phyloP scores from a whole-genome alignment of 495 filamentous ascomycete species.

The Daldinia grandis region DNA sequence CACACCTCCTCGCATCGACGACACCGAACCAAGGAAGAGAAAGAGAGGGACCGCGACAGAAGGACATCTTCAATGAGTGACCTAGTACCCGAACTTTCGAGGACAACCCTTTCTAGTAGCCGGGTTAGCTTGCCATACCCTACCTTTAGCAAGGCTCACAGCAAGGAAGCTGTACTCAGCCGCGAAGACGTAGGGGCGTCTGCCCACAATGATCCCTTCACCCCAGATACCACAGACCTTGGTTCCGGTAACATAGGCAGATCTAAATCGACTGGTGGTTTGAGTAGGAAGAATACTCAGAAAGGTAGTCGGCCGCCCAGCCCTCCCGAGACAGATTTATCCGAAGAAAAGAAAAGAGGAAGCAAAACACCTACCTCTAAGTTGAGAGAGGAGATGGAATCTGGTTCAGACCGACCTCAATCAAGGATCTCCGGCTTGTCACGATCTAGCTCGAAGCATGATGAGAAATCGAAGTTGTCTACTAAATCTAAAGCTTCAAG shows the following conservation, averaged over 20 bases:
- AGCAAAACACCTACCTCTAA: slow-evolving; percentile 47
- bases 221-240: slow-evolving; percentile 82
- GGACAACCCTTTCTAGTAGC: slow-evolving; percentile 48
- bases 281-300: slow-evolving; percentile 45
- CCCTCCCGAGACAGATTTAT: slow-evolving; percentile 65
- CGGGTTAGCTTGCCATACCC: slow-evolving; percentile 80
- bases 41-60: slow-evolving; percentile 49
- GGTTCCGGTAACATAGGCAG: slow-evolving; percentile 59
- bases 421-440: slow-evolving; percentile 54
- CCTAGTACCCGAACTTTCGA: slow-evolving; percentile 59
- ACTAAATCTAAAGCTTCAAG: slow-evolving; percentile 58
- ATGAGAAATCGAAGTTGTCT: slow-evolving; percentile 57
- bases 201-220: slow-evolving; percentile 65
- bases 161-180: slow-evolving; percentile 78
- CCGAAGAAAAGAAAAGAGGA: slow-evolving; percentile 53
- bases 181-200: slow-evolving; percentile 61
- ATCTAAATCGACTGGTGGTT: slow-evolving; percentile 51
- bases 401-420: slow-evolving; percentile 45
- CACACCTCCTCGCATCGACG: slow-evolving; percentile 51
- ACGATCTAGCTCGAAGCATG: slow-evolving; percentile 54
- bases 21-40: slow-evolving; percentile 52
- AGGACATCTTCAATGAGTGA: slow-evolving; percentile 53
- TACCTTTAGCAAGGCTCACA: slow-evolving; percentile 86
- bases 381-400: slow-evolving; percentile 45
- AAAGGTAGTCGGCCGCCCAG: slow-evolving; percentile 60